These are phyloP conservation scores for Fusarium cyanostomum DNA, from an alignment of 2,329 filamentous ascomycete species.

Conservation along the genomic window DNA sequence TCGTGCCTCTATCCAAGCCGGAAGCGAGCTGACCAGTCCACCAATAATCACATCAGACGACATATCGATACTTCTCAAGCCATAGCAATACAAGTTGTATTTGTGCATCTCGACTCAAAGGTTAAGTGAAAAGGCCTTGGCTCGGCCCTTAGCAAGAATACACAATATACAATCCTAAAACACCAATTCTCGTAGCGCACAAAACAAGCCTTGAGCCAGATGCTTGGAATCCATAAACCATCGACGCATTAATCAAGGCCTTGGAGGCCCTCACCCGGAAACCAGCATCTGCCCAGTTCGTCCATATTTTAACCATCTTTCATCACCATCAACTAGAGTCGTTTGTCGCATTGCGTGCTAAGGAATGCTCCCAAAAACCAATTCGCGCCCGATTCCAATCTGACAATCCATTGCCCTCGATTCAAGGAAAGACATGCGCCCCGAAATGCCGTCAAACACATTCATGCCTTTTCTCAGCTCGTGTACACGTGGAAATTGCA, in stretches of 20 bases:
- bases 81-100: conserved; percentile 30
- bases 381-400: conserved; percentile 41
- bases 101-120: conserved; percentile 38
- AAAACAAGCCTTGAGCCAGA: conserved; percentile 35
- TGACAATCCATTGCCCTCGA: conserved; percentile 39
- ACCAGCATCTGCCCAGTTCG: conserved; percentile 25
- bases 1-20: too few species aligned
- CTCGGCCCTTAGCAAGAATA: conserved; percentile 30
- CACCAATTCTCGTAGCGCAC: conserved; percentile 39
- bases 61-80: neutral
- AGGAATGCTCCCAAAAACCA: conserved; percentile 42
- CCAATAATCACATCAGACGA: neutral
- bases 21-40: neutral
- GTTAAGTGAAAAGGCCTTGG: conserved; percentile 16
- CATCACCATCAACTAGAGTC: conserved; percentile 39
- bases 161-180: conserved; percentile 43
- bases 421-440: conserved; percentile 42
- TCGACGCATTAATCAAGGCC: conserved; percentile 38
- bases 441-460: conserved; percentile 44
- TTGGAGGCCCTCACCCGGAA: conserved; percentile 11
- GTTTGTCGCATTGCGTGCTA: conserved; percentile 41
- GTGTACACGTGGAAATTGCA: conserved; percentile 41
- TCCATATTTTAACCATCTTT: conserved; percentile 38
- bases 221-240: conserved; percentile 18
- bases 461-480: conserved; percentile 41